Base-by-base conservation (phyloP, 1,284 basidiomycete species). In the Apiotrichum domesticum region DNA sequence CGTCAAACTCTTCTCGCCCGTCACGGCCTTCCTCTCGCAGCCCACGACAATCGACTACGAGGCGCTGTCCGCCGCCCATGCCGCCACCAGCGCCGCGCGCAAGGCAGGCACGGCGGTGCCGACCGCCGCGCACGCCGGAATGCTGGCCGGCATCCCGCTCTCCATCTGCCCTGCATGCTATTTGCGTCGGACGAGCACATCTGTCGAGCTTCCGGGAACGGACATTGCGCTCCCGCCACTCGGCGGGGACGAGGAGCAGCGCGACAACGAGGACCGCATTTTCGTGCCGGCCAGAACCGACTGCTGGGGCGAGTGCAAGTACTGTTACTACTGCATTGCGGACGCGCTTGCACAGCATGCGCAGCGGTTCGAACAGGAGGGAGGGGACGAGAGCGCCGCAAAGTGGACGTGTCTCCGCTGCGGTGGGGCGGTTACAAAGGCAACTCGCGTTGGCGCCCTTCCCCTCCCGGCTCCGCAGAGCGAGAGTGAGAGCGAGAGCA, bases 261-360 rank as follows among this genome's bases (percentile, higher is more conserved):
- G 37, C 7, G 57, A 58, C 50, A 46, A 52, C 39, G 74, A 76
- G 52, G 69, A 67, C 48, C 62, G 66, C 47, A 68, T 77, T 1
- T 76, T 72, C 55, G 55, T 76, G 7, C 70, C 73, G 11, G 72
- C 74, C 3, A 59, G 67, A 50, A 74, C 72, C 7, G 71, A 74
- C 58, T 78, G 76, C 55, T 66, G 64, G 63, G 82, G 88, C 62
- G 85, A 84, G 11, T 88, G 93, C 72, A 73, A 82, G 9, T 95
- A 90, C 76, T 94, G 91, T 74, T 95, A 94, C 73, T 85, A 87
- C 66, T 95, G 91, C 73, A 80, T 94, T 35, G 83, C 88, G 10
- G 87, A 88, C 66, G 84, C 85, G 56, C 83, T 95, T 78, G 60
- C 60, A 4, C 54, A 47, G 34, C 49, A 51, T 6, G 81, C 89